Evolutionary conservation across 768 basidiomycete species (phyloP), one percentile per base, ranked within the genome.

Genomic region (Xerocomus spinulosus): DNA sequence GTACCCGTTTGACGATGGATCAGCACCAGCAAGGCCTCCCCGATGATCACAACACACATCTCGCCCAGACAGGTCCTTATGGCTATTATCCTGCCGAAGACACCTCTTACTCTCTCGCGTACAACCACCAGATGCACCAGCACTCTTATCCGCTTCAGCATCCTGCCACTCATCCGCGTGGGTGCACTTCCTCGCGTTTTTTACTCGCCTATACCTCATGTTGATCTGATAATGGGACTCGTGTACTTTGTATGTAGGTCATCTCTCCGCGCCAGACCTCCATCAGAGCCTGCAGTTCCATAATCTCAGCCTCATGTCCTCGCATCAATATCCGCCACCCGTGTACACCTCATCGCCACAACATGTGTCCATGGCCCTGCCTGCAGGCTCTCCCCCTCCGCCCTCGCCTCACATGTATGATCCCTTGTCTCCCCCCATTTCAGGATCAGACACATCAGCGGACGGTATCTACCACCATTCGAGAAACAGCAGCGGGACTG

Each of bases 361-460:
- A 77, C 84, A 85, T 84, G 83, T 77, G 60, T 66, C 62, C 64
- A 73, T 84, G 74, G 79, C 76, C 49, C 70, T 83, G 67, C 72
- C 80, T 69, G 73, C 75, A 60, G 81, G 69, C 61, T 70, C 87
- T 58, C 85, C 88, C 63, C 83, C 87, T 63, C 82, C 82, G 59
- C 79, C 83, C 57, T 84, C 84, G 54, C 80, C 85, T 68, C 79
- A 83, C 72, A 79, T 86, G 71, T 89, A 90, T 70, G 86, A 87
- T 73, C 83, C 87, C 66, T 73, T 89, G 60, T 88, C 87, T 48
- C 88, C 88, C 66, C 86, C 85, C 71, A 75, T 88, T 64, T 90
- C 87, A 74, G 87, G 87, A 73, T 90, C 88, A 72, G 88, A 91
- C 71, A 87, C 86, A 66, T 90, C 88, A 63, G 85, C 76, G 58